Percentiles rank a stretch among this genome's conserved stretches.
Evolutionary conservation across 495 filamentous ascomycete genomes (phyloP).

Genomic region (Astrothelium macrocarpum): DNA sequence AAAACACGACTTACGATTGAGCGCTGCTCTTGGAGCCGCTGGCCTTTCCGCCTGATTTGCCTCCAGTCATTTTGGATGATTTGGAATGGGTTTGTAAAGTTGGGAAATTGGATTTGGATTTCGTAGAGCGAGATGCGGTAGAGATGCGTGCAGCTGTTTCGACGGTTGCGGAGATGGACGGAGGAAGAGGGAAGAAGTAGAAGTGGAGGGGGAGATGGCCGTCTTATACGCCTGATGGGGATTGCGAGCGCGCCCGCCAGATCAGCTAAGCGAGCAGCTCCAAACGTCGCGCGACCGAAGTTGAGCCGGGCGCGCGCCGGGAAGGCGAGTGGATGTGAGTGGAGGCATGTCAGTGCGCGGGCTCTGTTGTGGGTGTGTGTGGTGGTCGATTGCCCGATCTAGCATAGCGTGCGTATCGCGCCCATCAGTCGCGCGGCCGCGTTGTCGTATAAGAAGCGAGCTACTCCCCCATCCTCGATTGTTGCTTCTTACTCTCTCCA

Average conservation of each 20-base stretch:
- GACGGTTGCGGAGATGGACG: constrained; percentile 21
- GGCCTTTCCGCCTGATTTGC: constrained; percentile 98
- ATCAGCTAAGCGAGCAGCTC: constrained; percentile 24
- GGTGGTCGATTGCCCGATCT: neutral
- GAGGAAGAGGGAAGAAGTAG: constrained; percentile 18
- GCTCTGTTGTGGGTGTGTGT: neutral
- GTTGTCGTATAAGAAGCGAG: neutral
- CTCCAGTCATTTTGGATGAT: constrained; percentile 88
- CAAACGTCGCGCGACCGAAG: constrained; percentile 5
- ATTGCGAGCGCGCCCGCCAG: constrained; percentile 17
- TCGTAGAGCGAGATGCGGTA: constrained; percentile 15
- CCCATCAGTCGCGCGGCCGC: constrained; percentile 5
- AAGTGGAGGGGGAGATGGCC: constrained; percentile 21
- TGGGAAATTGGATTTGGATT: constrained; percentile 24
- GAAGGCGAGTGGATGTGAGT: no score
- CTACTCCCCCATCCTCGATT: neutral
- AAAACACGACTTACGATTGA: constrained; percentile 69
- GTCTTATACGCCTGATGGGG: constrained; percentile 20
- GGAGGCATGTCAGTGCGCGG: no score
- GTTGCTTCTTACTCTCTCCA: neutral
- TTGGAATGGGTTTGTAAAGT: constrained; percentile 20
- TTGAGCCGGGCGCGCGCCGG: neutral
- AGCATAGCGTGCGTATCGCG: neutral
- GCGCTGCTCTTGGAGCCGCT: constrained; percentile 84
- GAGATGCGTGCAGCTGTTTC: constrained; percentile 14